phyloP scores from a whole-genome alignment of 2,329 filamentous ascomycete species.

The Alternaria consortialis region DNA sequence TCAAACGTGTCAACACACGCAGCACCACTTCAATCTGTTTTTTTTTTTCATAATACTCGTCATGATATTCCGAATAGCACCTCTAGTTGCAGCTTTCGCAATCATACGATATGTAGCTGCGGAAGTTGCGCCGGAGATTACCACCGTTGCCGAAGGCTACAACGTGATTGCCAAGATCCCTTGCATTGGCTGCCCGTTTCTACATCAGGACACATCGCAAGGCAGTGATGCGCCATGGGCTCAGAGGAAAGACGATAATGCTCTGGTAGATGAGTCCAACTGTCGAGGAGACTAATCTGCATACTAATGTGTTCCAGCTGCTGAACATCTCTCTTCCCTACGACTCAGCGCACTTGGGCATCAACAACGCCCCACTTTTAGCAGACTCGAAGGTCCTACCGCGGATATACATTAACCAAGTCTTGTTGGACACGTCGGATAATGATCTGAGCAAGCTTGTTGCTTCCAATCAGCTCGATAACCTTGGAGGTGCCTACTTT shows the following conservation, averaged over 20 bases:
- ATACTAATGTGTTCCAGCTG: slow-evolving; percentile 23
- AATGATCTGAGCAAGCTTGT: slow-evolving; percentile 27
- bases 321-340: slow-evolving; percentile 45
- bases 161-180: slow-evolving; percentile 46
- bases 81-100: slow-evolving; percentile 10
- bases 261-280: slow-evolving; percentile 26
- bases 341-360: slow-evolving; percentile 31
- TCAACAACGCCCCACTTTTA: slow-evolving; percentile 40
- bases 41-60: neutral
- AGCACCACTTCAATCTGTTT: neutral
- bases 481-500: slow-evolving; percentile 32
- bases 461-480: slow-evolving; percentile 33
- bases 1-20: slow-evolving; percentile 23
- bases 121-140: slow-evolving; percentile 42
- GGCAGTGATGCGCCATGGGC: slow-evolving; percentile 38
- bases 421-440: slow-evolving; percentile 32
- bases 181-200: slow-evolving; percentile 44
- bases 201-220: slow-evolving; percentile 42
- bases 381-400: slow-evolving; percentile 29
- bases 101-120: slow-evolving; percentile 15
- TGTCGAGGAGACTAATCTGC: neutral
- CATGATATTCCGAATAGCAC: slow-evolving; percentile 28
- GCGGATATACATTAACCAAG: slow-evolving; percentile 41
- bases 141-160: slow-evolving; percentile 41
- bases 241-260: slow-evolving; percentile 37